phyloP scores from a whole-genome alignment of 2,329 filamentous ascomycete genomes.

The Byssothecium circinans region DNA sequence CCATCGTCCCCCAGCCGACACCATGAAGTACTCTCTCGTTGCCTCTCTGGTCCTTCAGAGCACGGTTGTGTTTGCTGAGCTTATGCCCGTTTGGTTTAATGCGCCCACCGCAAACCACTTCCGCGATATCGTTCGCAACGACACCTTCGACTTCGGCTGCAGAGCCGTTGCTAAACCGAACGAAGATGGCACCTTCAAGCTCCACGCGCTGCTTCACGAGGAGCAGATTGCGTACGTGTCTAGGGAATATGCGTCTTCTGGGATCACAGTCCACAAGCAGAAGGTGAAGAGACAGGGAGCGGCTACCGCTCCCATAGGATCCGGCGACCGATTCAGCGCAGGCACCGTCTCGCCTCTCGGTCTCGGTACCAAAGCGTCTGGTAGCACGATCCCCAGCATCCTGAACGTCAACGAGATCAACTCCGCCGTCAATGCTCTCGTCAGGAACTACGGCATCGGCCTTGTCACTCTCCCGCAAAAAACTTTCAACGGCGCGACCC shows the following conservation, averaged over 20 bases:
- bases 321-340: conserved; percentile 46
- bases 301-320: conserved; percentile 37
- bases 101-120: conserved; percentile 35
- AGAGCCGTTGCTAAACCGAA: conserved; percentile 31
- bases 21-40: conserved; percentile 38
- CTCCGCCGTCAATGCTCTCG: conserved; percentile 50
- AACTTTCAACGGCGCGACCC: conserved; percentile 48
- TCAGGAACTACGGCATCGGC: conserved; percentile 41
- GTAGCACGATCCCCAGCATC: conserved; percentile 42
- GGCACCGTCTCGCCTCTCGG: conserved; percentile 47
- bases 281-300: conserved; percentile 32
- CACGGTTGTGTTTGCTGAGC: conserved; percentile 31
- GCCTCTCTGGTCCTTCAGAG: conserved; percentile 32
- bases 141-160: conserved; percentile 34
- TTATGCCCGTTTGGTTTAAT: conserved; percentile 34
- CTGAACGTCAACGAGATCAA: conserved; percentile 52
- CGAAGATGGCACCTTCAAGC: conserved; percentile 33
- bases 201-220: conserved; percentile 36
- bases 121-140: conserved; percentile 37
- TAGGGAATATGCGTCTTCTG: conserved; percentile 22
- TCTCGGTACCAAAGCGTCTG: conserved; percentile 38
- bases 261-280: conserved; percentile 25
- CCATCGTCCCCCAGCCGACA: conserved; percentile 2
- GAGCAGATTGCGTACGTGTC: conserved; percentile 32
- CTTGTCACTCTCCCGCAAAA: conserved; percentile 49